A percentile compares a stretch with the other conserved stretches of the same genome.
These are phyloP conservation scores for Dothistroma pini DNA, from an alignment of 2,329 filamentous ascomycete genomes.

Conservation along the genomic window DNA sequence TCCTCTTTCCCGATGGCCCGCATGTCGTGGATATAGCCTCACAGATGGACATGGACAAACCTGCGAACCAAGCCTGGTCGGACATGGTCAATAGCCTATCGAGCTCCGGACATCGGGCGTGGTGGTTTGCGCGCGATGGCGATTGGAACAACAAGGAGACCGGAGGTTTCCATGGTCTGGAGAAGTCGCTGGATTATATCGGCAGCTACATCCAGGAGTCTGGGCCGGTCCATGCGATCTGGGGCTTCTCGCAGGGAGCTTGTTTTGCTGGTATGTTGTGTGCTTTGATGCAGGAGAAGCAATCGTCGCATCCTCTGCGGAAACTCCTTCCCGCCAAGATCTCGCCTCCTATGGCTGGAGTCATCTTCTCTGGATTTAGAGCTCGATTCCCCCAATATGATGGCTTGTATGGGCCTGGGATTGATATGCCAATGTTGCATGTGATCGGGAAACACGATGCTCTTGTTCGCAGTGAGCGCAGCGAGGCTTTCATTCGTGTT, in stretches of 20 bases:
- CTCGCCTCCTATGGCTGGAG: conserved; percentile 13
- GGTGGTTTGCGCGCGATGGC: conserved; percentile 22
- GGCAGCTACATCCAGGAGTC: conserved; percentile 13
- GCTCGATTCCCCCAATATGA: conserved; percentile 22
- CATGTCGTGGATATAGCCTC: conserved; percentile 17
- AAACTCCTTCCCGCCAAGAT: conserved; percentile 10
- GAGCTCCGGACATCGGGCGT: conserved; percentile 19
- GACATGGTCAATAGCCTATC: conserved; percentile 15
- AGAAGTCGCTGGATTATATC: conserved; percentile 16
- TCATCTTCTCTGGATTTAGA: conserved; percentile 22
- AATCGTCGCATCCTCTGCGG: conserved; percentile 9
- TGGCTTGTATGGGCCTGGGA: conserved; percentile 19
- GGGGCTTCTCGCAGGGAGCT: conserved; percentile 22
- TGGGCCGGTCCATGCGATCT: conserved; percentile 20
- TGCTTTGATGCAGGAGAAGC: conserved; percentile 16
- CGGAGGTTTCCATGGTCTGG: conserved; percentile 19
- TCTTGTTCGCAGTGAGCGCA: conserved; percentile 20
- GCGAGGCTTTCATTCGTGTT: conserved; percentile 19
- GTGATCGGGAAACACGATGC: conserved; percentile 21
- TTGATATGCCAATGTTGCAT: conserved; percentile 22
- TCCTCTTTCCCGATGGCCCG: conserved; percentile 22
- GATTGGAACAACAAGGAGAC: conserved; percentile 15
- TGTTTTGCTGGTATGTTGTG: conserved; percentile 23
- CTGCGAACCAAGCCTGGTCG: conserved; percentile 19
- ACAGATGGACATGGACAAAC: conserved; percentile 16